These are phyloP conservation scores for Leccinum longicurvipes DNA, from an alignment of 768 basidiomycete species.

Conservation along the genomic window DNA sequence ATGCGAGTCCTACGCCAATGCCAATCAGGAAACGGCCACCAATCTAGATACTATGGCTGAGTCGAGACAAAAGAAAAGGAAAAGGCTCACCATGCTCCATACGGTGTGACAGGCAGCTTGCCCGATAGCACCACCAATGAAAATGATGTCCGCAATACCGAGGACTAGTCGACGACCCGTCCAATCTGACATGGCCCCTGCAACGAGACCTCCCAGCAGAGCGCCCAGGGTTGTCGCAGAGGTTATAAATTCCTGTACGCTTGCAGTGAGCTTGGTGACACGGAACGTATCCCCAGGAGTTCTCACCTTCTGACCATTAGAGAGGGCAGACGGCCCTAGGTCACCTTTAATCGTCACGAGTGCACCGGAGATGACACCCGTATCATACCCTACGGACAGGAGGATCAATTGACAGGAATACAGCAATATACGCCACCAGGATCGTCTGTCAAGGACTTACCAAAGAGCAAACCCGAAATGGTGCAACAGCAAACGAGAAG, in stretches of 20 bases:
- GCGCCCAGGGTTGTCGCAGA: conserved; percentile 78
- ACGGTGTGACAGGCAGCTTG: conserved; percentile 71
- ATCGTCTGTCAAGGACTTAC: conserved; percentile 35
- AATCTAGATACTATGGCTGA: conserved; percentile 39
- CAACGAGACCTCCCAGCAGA: conserved; percentile 66
- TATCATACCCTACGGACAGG: conserved; percentile 62
- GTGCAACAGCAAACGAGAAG: conserved; percentile 71
- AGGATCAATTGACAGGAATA: neutral
- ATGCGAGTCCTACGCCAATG: conserved; percentile 68
- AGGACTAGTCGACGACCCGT: conserved; percentile 65
- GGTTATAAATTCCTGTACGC: conserved; percentile 69
- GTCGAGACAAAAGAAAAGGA: neutral
- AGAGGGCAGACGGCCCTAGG: conserved; percentile 54
- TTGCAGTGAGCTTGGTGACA: neutral
- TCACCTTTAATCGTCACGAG: conserved; percentile 69
- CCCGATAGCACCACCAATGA: conserved; percentile 69
- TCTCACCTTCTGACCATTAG: conserved; percentile 59
- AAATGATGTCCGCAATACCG: conserved; percentile 65
- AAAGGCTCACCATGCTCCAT: conserved; percentile 56
- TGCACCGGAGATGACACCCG: conserved; percentile 79
- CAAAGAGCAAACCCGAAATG: conserved; percentile 74
- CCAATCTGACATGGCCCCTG: conserved; percentile 52
- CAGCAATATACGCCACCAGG: neutral
- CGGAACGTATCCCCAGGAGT: neutral
- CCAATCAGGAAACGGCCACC: conserved; percentile 75